Base-by-base conservation (phyloP, 345 rosid genomes). In the Kandelia obovata region DNA sequence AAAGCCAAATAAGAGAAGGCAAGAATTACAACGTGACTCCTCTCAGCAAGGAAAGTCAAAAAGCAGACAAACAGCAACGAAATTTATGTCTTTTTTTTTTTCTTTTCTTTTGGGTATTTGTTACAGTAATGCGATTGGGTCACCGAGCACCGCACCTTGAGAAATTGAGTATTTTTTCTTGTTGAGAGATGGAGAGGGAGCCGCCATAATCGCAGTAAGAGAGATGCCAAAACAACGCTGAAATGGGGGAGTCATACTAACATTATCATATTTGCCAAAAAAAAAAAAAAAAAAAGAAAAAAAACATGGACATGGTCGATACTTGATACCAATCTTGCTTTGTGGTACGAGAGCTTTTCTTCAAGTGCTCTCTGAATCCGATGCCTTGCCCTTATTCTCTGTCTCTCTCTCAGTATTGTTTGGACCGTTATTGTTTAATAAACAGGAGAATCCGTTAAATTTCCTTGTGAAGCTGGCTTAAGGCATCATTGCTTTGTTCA, bases 31-130 rank as follows among this genome's bases (percentile, higher is more conserved):
- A 64, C 52, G 46, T 73, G 32, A 28, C 34, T 68, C 35, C 28
- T 53, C 57, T 19, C 62, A 32, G 62, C 87, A 81, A 76, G 87
- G 83, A 83, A 80, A 78, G 87, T 83, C 77, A 70, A 66, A 56
- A 51, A 26, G 74, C 78, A 74, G 85, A 67, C 70, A 39, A 6
- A 52, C 77, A 73, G 79, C 15, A 23, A 9, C 11, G 5, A 76
- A 68, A 70, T 32, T 32, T 49, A 64, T 66, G 27, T 13, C 27
- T 19, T 25, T 51, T 21, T 6, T 15, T 26, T 11, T 4, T 49
- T 23, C 21, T 21, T 21, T 21, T 21, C 21, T 6, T 16, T 26
- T 13, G 1, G 25, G 47, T 49, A 51, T 71, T 74, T 59, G 60
- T 39, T 39, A 9, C 47, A 39, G 16, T 11, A 9, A 11, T 0